Base-by-base conservation (phyloP, 2,329 filamentous ascomycete species). In the Sclerotinia subarctica region DNA sequence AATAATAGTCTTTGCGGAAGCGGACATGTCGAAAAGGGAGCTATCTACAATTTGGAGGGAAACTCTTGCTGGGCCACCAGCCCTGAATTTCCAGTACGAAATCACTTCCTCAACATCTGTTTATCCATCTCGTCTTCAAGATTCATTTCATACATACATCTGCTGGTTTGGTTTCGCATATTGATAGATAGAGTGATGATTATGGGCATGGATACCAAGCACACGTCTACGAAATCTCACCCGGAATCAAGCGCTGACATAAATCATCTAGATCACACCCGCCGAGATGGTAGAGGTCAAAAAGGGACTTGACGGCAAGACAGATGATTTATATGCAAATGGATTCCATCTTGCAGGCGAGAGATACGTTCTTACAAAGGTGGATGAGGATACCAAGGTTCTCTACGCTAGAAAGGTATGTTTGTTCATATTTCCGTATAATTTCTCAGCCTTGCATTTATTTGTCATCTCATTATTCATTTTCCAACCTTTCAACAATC, bases 31-130 rank as follows among this genome's bases (percentile, higher is more conserved):
- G 90, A 95, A 83, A 90, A 93, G 83, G 93, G 86, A 76, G 91
- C 91, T 78, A 93, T 97, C 79, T 88, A 95, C 84, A 93, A 90
- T 80, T 82, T 81, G 72, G 90, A 90, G 74, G 92, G 93, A 76
- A 91, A 91, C 81, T 93, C 89, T 78, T 85, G 87, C 75, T 96
- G 93, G 92, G 93, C 93, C 70, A 79, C 83, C 53, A 88, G 88
- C 38, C 29, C 85, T 66, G 86, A 84, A 74, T 96, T 97, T 83
- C 70, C 72, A 13, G 77, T 78, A 76, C 68, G 76, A 29, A 35
- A 38, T 44, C 32, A 42, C 0, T 6, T 42, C 42, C 38, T 29
- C 32, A 29, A 56, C 51, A 49, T 57, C 29, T 17, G 35, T 35
- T 32, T 10, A 29, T 42, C 3, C 38, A 38, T 29, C 46, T 4